These are phyloP conservation scores for Stephania yunnanensis DNA, from an alignment of 164 flowering plant species.

Conservation along the genomic window DNA sequence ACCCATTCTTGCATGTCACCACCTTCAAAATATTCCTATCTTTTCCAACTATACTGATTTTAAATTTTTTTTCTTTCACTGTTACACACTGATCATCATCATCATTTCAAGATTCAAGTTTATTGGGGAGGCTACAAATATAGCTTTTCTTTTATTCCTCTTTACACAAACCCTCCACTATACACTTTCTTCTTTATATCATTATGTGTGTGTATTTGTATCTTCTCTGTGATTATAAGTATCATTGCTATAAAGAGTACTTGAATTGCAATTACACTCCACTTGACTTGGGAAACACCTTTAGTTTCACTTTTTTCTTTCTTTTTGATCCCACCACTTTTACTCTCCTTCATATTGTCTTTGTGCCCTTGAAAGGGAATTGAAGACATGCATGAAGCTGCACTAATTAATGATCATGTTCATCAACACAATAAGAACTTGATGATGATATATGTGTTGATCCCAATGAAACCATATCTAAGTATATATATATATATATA, in stretches of 20 bases:
- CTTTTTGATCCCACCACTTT: slow-evolving; percentile 2
- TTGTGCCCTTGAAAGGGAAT: not conserved
- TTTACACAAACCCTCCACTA: slow-evolving; percentile 1
- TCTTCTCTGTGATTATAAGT: slow-evolving; percentile 17
- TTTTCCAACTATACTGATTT: not conserved
- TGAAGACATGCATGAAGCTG: not conserved
- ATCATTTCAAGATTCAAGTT: slow-evolving; percentile 29
- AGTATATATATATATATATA: no score
- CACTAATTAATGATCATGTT: not conserved
- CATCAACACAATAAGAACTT: not conserved
- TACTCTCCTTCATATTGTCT: not conserved
- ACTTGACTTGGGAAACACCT: slow-evolving; percentile 29
- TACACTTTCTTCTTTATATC: slow-evolving; percentile 19
- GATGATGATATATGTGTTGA: not conserved
- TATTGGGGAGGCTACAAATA: not conserved
- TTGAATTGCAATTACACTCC: slow-evolving; percentile 24
- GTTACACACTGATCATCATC: slow-evolving; percentile 27
- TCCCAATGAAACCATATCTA: not conserved
- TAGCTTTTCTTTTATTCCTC: slow-evolving; percentile 1
- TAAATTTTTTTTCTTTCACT: slow-evolving; percentile 13
- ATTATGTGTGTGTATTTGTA: slow-evolving; percentile 11
- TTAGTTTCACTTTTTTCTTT: slow-evolving; percentile 10
- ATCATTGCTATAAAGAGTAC: slow-evolving; percentile 19
- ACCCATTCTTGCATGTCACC: slow-evolving; percentile 43
- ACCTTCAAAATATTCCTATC: slow-evolving; percentile 47